Evolutionary conservation across 371 early-diverging fungal species (phyloP).

Genomic region (Mortierella sp.): DNA sequence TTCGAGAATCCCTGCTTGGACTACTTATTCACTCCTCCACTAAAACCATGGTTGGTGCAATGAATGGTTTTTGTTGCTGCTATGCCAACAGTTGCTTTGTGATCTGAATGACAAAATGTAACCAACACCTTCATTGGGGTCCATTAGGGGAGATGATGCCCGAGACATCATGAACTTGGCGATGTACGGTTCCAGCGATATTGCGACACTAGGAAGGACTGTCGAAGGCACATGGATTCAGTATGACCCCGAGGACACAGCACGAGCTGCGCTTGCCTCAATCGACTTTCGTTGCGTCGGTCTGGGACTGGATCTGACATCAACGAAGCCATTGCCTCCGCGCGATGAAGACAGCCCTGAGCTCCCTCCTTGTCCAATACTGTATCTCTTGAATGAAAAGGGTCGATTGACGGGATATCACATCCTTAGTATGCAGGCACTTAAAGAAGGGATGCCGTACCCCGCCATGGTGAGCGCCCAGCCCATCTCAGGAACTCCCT

Average conservation of each 20-base stretch:
- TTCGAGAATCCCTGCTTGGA: conserved; percentile 12
- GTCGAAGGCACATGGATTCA: conserved; percentile 29
- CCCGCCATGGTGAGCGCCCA: conserved; percentile 25
- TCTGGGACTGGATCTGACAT: conserved; percentile 36
- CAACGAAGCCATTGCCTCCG: conserved; percentile 17
- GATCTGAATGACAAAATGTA: neutral
- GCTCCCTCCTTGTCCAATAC: conserved; percentile 29
- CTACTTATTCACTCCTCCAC: conserved; percentile 32
- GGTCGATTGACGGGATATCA: conserved; percentile 35
- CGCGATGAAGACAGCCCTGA: conserved; percentile 39
- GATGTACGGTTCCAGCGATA: conserved; percentile 28
- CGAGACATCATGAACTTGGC: conserved; percentile 26
- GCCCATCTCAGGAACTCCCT: conserved; percentile 8
- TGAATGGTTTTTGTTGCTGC: neutral
- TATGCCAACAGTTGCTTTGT: neutral
- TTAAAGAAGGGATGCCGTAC: conserved; percentile 19
- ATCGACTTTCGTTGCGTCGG: conserved; percentile 30
- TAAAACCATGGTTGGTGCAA: conserved; percentile 40
- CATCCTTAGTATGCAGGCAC: conserved; percentile 20
- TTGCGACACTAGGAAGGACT: conserved; percentile 21
- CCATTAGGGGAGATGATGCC: conserved; percentile 20
- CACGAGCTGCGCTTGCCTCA: conserved; percentile 20
- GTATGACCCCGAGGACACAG: conserved; percentile 41
- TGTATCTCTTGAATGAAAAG: conserved; percentile 30
- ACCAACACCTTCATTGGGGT: neutral